Percentiles rank a stretch among this genome's conserved stretches.
These are phyloP conservation scores for Clarireedia homoeocarpa DNA, from an alignment of 2,329 filamentous ascomycete genomes.

Conservation along the genomic window DNA sequence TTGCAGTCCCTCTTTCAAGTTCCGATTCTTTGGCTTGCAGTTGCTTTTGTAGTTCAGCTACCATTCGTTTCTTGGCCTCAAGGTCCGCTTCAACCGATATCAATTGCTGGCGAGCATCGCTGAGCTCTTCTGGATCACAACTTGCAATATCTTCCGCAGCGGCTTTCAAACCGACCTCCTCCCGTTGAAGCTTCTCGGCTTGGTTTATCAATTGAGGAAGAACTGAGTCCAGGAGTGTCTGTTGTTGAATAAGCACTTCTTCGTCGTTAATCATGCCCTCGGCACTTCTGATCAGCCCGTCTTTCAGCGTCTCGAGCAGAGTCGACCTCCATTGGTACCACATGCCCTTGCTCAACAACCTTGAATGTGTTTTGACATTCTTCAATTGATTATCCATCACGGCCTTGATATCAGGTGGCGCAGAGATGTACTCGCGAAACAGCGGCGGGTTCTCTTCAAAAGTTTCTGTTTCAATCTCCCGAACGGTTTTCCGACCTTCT, in stretches of 20 bases:
- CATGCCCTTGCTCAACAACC: constrained; percentile 85
- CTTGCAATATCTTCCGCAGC: constrained; percentile 68
- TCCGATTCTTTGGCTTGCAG: constrained; percentile 57
- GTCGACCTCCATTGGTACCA: constrained; percentile 99
- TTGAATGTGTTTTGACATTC: constrained; percentile 89
- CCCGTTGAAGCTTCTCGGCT: constrained; percentile 51
- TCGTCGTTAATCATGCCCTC: constrained; percentile 73
- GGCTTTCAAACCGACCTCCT: constrained; percentile 61
- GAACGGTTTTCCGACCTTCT: constrained; percentile 81
- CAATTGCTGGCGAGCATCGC: constrained; percentile 63
- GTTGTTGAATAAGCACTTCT: constrained; percentile 55
- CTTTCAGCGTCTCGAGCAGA: constrained; percentile 73
- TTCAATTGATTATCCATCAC: constrained; percentile 97
- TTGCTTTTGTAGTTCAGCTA: constrained; percentile 59
- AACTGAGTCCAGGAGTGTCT: constrained; percentile 57
- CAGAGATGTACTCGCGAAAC: constrained; percentile 85
- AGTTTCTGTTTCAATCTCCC: constrained; percentile 83
- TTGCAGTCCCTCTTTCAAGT: constrained; percentile 53
- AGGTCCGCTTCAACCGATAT: constrained; percentile 58
- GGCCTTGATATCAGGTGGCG: constrained; percentile 71
- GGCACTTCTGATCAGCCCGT: constrained; percentile 67
- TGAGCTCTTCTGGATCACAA: constrained; percentile 73
- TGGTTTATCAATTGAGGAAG: constrained; percentile 58
- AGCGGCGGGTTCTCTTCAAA: constrained; percentile 84
- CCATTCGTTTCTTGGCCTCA: constrained; percentile 56